Conservation (phyloP, 257 asterid genomes). For the Orobanche coerulescens region DNA sequence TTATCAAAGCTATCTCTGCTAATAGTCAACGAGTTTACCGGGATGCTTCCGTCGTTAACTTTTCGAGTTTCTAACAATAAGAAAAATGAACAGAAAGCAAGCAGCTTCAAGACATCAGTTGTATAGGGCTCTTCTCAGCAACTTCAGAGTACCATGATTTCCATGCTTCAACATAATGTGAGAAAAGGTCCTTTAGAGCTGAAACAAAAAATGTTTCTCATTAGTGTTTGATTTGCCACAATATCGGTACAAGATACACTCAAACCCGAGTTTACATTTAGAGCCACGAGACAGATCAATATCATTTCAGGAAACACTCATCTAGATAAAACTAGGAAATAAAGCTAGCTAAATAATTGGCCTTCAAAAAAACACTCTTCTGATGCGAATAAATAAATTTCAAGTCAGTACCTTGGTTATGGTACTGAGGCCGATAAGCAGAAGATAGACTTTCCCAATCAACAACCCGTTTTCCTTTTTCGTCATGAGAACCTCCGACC, state of each 20-base stretch:
- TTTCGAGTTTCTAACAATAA: not conserved
- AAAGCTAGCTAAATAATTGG: not conserved
- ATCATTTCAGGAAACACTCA: not conserved
- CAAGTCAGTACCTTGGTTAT: slow-evolving; percentile 65
- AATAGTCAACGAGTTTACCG: slow-evolving; percentile 13
- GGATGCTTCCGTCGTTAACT: slow-evolving; percentile 15
- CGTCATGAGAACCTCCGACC: slow-evolving; percentile 40
- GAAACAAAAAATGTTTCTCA: slow-evolving; percentile 26
- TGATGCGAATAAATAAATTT: not conserved
- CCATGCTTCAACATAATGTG: slow-evolving; percentile 94
- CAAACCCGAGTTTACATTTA: not conserved
- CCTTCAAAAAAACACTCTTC: not conserved
- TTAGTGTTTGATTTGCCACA: slow-evolving; percentile 4
- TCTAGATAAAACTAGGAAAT: not conserved
- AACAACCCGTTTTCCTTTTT: slow-evolving; percentile 32
- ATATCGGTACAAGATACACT: not conserved
- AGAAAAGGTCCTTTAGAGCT: slow-evolving; percentile 82
- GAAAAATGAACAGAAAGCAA: not conserved
- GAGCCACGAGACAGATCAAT: not conserved
- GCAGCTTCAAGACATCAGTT: slow-evolving; percentile 33
- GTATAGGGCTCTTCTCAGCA: slow-evolving; percentile 64
- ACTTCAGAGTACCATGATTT: slow-evolving; percentile 87
- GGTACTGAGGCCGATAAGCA: slow-evolving; percentile 75
- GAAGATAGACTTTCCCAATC: slow-evolving; percentile 75
- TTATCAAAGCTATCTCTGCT: slow-evolving; percentile 26